Conservation (phyloP, 345 rosid genomes). For the Heritiera fomes region DNA sequence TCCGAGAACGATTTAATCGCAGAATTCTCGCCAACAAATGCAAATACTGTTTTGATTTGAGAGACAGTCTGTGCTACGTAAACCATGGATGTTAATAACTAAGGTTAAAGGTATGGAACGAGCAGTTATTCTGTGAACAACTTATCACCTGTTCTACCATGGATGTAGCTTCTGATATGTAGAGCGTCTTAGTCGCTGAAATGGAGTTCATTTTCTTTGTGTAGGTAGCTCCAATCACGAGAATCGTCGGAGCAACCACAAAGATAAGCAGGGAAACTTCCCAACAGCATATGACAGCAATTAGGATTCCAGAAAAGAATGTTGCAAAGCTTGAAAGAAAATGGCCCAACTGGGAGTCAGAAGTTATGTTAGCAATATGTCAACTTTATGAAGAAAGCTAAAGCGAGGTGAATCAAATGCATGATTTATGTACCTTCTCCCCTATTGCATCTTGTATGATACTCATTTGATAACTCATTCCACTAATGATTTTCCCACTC, state of each 20-base stretch:
- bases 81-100: not conserved
- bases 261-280: conserved; percentile 53
- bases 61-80: conserved; percentile 40
- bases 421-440: conserved; percentile 45
- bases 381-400: not conserved
- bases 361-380: conserved; percentile 1
- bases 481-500: conserved; percentile 50
- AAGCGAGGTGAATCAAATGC: not conserved
- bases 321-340: conserved; percentile 58
- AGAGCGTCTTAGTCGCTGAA: conserved; percentile 45
- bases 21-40: conserved; percentile 56
- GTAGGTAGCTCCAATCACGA: conserved; percentile 59
- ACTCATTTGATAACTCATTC: conserved; percentile 58
- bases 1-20: conserved; percentile 47
- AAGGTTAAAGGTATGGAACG: not conserved
- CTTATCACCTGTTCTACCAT: conserved; percentile 56
- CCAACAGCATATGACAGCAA: conserved; percentile 61
- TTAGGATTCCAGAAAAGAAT: conserved; percentile 52
- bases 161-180: conserved; percentile 53
- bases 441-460: conserved; percentile 68
- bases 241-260: conserved; percentile 53
- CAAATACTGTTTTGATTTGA: conserved; percentile 63
- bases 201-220: conserved; percentile 53
- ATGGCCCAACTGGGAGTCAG: conserved; percentile 53
- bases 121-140: not conserved